Percentiles rank a stretch among this genome's conserved stretches.
Evolutionary conservation across 768 basidiomycete genomes (phyloP).

Genomic region (Mrakia blollopis): DNA sequence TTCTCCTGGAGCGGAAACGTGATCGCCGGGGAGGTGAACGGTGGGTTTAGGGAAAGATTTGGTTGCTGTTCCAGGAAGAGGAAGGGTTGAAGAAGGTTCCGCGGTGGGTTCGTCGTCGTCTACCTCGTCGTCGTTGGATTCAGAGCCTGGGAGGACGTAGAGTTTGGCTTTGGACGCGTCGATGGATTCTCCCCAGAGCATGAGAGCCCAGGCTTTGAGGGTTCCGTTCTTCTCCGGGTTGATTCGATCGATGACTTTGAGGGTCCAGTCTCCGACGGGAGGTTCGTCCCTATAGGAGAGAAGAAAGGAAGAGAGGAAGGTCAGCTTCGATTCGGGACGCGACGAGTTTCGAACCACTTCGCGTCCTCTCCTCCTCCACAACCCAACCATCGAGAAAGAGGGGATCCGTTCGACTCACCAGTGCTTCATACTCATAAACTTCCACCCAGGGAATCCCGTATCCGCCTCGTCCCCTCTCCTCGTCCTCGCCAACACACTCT

Average conservation of each 20-base stretch:
- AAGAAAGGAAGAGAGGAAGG: neutral
- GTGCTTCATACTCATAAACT: conserved; percentile 97
- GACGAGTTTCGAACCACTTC: neutral
- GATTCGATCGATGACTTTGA: conserved; percentile 74
- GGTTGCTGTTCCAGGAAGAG: conserved; percentile 40
- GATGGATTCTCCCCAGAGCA: conserved; percentile 81
- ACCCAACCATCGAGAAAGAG: neutral
- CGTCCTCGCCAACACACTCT: conserved; percentile 71
- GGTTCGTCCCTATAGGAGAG: conserved; percentile 71
- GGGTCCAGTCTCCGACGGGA: conserved; percentile 83
- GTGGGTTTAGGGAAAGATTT: conserved; percentile 80
- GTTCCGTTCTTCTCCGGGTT: conserved; percentile 55
- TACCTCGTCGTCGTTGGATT: conserved; percentile 35
- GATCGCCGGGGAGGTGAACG: conserved; percentile 76
- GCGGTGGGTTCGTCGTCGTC: conserved; percentile 42
- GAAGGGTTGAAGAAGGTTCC: conserved; percentile 1
- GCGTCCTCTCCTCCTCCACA: neutral
- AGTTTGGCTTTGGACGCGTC: conserved; percentile 63
- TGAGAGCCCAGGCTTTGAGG: conserved; percentile 88
- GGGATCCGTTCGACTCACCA: conserved; percentile 57
- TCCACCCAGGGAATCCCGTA: conserved; percentile 86
- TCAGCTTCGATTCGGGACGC: neutral
- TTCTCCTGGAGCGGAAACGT: conserved; percentile 72
- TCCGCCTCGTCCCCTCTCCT: conserved; percentile 61
- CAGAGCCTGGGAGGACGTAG: conserved; percentile 46